Evolutionary conservation across 139 green algal genomes (phyloP), one percentile per base, ranked within the genome.

Genomic region (Spirogloea muscicola): DNA sequence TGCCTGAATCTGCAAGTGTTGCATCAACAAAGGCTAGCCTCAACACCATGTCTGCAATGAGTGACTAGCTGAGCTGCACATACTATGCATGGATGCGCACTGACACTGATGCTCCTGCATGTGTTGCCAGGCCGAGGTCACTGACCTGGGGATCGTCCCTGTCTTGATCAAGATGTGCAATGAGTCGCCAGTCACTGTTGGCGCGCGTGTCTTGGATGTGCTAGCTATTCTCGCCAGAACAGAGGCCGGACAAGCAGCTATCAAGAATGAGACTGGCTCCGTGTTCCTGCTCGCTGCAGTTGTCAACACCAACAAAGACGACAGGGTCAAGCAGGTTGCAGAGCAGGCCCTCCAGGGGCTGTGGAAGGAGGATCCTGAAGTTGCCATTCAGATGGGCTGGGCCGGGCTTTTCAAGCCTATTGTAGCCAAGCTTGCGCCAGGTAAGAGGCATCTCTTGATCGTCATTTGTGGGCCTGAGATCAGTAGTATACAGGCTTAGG

Each of bases 311-410:
- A 42, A 74, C 52, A 5, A 5, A 43, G 25, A 41, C 25, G 63
- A 25, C 9, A 25, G 40, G 1, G 16, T 70, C 33, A 44, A 36
- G 10, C 29, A n/a, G 65, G 39, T 74, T 27, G 21, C 43, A 42
- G 42, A 70, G 44, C n/a, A 25, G 38, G 65, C 65, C 25, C 65
- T 74, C n/a, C 21, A 74, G 16, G 65, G 29, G 65, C 65, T 55
- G 39, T 74, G 65, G 65, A 39, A 39, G 39, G 65, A 51, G 16
- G 65, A 74, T 9, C 44, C 65, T 6, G 64, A 51, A 39, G 65
- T 74, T 27, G 65, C 65, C 38, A 74, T 74, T 13, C 65, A 74
- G 65, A 74, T 74, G 65, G 65, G 43, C 7, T 74, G 43, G 2
- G 65, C 43, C 0, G 65, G 65, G 43, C 64, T 74, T 42, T 74